A percentile compares a stretch with the other conserved stretches of the same genome.
Evolutionary conservation across 208 protist genomes (phyloP).

Genomic region (Leishmania braziliensis): DNA sequence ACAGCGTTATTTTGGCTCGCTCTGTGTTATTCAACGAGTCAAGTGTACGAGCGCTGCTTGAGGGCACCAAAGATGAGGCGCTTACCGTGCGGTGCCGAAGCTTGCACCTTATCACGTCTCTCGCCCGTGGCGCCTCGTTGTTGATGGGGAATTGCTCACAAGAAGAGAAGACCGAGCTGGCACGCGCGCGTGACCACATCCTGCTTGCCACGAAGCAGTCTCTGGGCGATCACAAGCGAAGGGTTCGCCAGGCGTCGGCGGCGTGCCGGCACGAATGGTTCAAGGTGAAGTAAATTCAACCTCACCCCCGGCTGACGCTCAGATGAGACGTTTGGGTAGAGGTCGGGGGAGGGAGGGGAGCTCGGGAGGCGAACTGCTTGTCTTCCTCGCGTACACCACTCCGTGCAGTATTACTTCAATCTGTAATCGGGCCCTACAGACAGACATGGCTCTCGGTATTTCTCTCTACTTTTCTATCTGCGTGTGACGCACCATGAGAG

Average conservation of each 20-base stretch:
- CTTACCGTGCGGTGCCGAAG: conserved; percentile 28
- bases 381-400: background rate
- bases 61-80: conserved; percentile 3
- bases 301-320: background rate
- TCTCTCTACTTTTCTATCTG: background rate
- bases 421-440: background rate
- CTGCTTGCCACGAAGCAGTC: conserved; percentile 34
- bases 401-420: background rate
- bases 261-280: conserved; percentile 66
- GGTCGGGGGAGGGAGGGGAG: background rate
- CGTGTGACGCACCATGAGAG: background rate
- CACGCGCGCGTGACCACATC: conserved; percentile 33
- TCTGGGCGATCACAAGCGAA: conserved; percentile 64
- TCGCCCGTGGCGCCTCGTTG: conserved; percentile 11
- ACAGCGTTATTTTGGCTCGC: conserved; percentile 11
- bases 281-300: conserved; percentile 40
- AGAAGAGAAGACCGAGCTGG: conserved; percentile 17
- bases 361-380: background rate
- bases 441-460: background rate
- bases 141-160: background rate
- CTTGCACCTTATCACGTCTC: conserved; percentile 31
- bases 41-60: conserved; percentile 22
- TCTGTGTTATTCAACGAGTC: conserved; percentile 15
- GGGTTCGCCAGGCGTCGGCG: conserved; percentile 58
- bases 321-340: background rate